Evolutionary conservation across 1,284 basidiomycete genomes (phyloP), one percentile per base, ranked within the genome.

Genomic region (Marasmius tenuissimus): DNA sequence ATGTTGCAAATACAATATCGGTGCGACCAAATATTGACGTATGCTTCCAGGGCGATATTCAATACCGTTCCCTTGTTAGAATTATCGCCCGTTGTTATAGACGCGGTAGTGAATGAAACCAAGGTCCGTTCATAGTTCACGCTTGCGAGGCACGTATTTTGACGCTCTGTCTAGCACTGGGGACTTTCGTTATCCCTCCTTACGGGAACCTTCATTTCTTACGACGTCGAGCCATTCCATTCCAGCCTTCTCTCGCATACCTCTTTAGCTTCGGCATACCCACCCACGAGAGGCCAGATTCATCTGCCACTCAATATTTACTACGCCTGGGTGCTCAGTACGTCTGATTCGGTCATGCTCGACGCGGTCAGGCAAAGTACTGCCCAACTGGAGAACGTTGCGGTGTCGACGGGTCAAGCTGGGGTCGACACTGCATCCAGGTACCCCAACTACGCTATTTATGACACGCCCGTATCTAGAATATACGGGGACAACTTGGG

Each of bases 201-300:
- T 10, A 69, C 71, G 1, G 77, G 73, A 1, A 57, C 64, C 0
- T 77, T 79, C 69, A 73, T 81, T 63, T 83, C 81, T 11, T 87
- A 85, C 66, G 80, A 77, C 59, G 75, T 85, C 61, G 84, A 88
- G 63, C 82, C 84, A 4, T 87, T 87, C 78, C 74, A 84, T 4
- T 70, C 80, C 0, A 69, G 67, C 22, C 66, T 84, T 61, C 77
- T 82, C 67, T 69, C 70, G 1, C 79, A 84, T 66, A 75, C 71
- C 55, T 61, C 71, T 12, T 71, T 69, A 18, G 33, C 49, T 2
- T 75, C 83, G 1, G 83, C 84, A 0, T 86, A 78, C 67, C 84
- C 84, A 5, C 79, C 82, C 1, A 67, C 72, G 16, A 80, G 85
- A 58, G 63, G 70, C 1, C 67, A 64, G 6, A 72, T 73, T 6